Conservation (phyloP, 352 stramenopile genomes). For the Pythium volutum region DNA sequence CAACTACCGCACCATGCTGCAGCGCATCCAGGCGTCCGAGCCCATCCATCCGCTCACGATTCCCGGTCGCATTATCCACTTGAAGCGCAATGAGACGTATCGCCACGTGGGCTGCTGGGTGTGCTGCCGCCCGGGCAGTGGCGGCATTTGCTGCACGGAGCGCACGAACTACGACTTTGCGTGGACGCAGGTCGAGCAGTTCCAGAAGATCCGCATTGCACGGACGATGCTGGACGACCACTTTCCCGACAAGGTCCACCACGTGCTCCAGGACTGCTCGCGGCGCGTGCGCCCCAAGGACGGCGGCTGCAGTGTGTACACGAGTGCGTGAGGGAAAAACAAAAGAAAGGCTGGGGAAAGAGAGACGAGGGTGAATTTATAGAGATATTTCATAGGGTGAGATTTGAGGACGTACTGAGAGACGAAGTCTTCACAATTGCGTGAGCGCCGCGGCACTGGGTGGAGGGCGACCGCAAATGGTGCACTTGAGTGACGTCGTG, state of each 20-base stretch:
- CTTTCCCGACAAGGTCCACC: conserved; percentile 87
- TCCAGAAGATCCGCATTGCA: conserved; percentile 72
- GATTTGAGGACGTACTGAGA: too few relatives aligned
- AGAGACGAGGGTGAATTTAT: not conserved
- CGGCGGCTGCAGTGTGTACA: conserved; percentile 40
- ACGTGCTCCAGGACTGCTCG: conserved; percentile 80
- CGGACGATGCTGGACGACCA: conserved; percentile 88
- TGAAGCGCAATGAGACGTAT: conserved; percentile 50
- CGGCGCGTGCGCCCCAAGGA: conserved; percentile 25
- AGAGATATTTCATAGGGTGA: too few relatives aligned
- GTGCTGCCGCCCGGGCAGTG: conserved; percentile 71
- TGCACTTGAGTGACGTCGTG: conserved; percentile 45
- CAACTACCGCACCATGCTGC: conserved; percentile 84
- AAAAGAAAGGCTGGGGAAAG: not conserved
- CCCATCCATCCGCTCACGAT: conserved; percentile 79
- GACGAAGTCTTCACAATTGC: conserved; percentile 2
- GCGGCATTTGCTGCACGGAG: conserved; percentile 80
- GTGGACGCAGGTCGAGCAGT: conserved; percentile 60
- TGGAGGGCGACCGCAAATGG: conserved; percentile 63
- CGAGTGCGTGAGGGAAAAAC: not conserved
- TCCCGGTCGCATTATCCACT: conserved; percentile 72
- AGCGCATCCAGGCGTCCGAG: conserved; percentile 76
- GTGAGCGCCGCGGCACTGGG: conserved; percentile 27
- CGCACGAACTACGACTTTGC: conserved; percentile 77
- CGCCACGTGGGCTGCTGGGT: conserved; percentile 65